Conservation (phyloP, 1,139 yeast species). For the Eremothecium coryli region DNA sequence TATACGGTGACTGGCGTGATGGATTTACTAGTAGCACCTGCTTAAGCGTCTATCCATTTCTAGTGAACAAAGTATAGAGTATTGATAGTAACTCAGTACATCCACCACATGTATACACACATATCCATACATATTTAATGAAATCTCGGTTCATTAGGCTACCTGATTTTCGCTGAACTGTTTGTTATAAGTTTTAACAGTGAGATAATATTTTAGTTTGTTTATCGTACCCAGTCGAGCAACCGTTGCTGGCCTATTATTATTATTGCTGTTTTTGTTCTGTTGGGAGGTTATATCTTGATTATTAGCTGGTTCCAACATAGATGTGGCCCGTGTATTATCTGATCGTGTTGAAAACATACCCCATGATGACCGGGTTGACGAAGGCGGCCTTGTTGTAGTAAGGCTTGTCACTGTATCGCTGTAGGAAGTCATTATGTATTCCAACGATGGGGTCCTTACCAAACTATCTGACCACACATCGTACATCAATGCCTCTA, state of each 20-base stretch:
- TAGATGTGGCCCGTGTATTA: constrained; percentile 1
- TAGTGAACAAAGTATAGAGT: too few species aligned
- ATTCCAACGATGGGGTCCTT: constrained; percentile 1
- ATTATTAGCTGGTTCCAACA: constrained; percentile 2
- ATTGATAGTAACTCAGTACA: too few species aligned
- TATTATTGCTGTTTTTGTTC: constrained; percentile 2
- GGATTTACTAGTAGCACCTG: too few species aligned
- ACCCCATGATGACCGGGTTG: constrained; percentile 5
- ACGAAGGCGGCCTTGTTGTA: constrained; percentile 2
- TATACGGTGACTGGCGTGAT: too few species aligned
- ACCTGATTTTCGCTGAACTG: constrained; percentile 6
- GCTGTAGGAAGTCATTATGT: constrained; percentile 4
- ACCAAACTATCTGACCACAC: constrained; percentile 4
- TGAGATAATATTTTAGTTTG: constrained; percentile 4
- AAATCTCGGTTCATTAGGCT: constrained; percentile 1
- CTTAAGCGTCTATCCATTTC: too few species aligned
- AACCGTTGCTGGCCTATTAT: constrained; percentile 1
- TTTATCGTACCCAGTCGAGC: constrained; percentile 6
- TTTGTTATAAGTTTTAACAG: constrained; percentile 6
- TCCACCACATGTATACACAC: not conserved
- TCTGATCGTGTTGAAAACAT: constrained; percentile 5
- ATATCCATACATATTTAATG: constrained; percentile 1
- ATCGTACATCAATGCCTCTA: constrained; percentile 4
- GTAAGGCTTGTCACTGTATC: constrained; percentile 2
- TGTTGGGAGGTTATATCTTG: not conserved